These are phyloP conservation scores for Xylaria curta DNA, from an alignment of 495 filamentous ascomycete genomes.

Conservation along the genomic window DNA sequence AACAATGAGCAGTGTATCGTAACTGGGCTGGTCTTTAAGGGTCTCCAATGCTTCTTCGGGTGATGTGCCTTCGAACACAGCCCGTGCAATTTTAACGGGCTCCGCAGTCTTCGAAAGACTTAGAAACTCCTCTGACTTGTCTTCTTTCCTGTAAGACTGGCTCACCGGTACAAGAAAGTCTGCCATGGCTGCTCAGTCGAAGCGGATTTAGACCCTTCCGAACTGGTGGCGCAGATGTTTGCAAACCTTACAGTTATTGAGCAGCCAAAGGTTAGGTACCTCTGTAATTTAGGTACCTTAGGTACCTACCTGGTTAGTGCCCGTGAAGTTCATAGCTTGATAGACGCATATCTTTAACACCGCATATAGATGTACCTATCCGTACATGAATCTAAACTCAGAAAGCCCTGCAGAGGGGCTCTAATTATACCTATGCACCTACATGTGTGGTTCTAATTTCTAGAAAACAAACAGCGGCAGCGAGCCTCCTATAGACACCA, in stretches of 20 bases:
- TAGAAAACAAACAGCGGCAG: neutral
- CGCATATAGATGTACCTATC: neutral
- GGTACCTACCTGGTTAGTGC: no score
- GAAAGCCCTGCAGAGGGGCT: neutral
- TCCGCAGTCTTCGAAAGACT: constrained; percentile 28
- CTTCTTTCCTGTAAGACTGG: constrained; percentile 45
- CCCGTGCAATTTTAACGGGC: constrained; percentile 12
- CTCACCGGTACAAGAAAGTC: constrained; percentile 57
- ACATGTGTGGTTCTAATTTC: neutral
- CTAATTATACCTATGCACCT: neutral
- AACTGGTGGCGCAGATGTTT: neutral
- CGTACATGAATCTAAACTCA: neutral
- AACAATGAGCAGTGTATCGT: constrained; percentile 58
- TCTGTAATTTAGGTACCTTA: neutral
- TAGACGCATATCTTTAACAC: neutral
- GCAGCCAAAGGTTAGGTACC: neutral
- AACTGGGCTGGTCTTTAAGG: constrained; percentile 69
- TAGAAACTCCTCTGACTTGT: constrained; percentile 30
- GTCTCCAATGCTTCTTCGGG: constrained; percentile 66
- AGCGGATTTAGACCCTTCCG: neutral
- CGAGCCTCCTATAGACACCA: neutral
- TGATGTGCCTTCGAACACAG: constrained; percentile 41
- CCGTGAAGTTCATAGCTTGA: neutral
- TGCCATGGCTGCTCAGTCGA: constrained; percentile 48
- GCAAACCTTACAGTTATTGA: neutral